A percentile compares a stretch with the other conserved stretches of the same genome.
Evolutionary conservation across 176 grass and related monocot species (phyloP).

Genomic region (Chrysopogon serrulatus): DNA sequence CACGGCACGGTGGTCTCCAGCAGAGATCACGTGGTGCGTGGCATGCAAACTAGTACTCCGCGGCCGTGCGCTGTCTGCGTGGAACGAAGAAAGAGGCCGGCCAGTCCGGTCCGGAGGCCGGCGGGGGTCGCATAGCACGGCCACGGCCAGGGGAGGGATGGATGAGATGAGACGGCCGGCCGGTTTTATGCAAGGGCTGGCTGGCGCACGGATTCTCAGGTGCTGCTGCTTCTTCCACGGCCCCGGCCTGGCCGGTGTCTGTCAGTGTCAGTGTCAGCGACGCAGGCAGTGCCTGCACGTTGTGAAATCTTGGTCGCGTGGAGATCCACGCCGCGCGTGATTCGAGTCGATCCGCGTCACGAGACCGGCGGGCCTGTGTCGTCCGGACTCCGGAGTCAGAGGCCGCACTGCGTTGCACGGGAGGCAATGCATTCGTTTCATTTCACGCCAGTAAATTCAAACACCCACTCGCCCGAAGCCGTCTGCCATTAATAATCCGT

Average conservation of each 20-base stretch:
- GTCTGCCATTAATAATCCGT: no score
- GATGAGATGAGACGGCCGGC: not conserved
- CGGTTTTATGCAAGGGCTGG: slow-evolving; percentile 24
- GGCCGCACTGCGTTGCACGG: not conserved
- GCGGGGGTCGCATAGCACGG: not conserved
- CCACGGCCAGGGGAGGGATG: not conserved
- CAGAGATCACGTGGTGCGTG: slow-evolving; percentile 25
- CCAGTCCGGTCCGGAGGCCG: not conserved
- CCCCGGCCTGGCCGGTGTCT: no score
- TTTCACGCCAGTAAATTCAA: no score
- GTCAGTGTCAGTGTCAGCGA: not conserved
- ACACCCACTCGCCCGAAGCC: no score
- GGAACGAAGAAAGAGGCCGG: not conserved
- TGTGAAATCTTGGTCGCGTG: slow-evolving; percentile 1
- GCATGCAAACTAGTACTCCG: not conserved
- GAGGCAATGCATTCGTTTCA: not conserved
- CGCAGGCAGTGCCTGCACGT: not conserved
- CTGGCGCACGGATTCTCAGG: slow-evolving; percentile 56
- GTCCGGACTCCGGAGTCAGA: no score
- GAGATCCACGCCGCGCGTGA: not conserved
- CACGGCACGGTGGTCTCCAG: not conserved
- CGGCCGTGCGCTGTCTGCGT: not conserved
- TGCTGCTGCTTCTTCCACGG: not conserved
- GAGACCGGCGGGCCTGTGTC: not conserved
- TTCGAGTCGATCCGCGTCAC: not conserved